Percentiles rank a stretch among this genome's conserved stretches.
Evolutionary conservation across 1,284 basidiomycete genomes (phyloP).

Genomic region (Moesziomyces globuligerus): DNA sequence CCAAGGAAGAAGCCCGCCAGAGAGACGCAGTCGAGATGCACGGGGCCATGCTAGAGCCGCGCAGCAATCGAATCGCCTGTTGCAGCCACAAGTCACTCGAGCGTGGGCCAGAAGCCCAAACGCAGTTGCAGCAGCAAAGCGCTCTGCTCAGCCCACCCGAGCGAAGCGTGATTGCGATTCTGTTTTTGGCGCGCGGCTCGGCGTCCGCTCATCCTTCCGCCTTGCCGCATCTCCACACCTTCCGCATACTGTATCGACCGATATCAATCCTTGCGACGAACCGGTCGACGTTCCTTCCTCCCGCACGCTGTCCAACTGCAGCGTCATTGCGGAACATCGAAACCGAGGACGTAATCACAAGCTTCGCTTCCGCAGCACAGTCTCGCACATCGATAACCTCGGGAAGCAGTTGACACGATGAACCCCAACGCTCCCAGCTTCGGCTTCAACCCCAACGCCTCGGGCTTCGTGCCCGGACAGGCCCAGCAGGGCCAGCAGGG

Average conservation of each 20-base stretch:
- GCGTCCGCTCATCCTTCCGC: too few species aligned
- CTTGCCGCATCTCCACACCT: too few species aligned
- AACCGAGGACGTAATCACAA: too few species aligned
- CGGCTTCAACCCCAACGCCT: slow-evolving; percentile 64
- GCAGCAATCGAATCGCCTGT: not conserved
- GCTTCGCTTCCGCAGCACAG: not conserved
- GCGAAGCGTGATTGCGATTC: too few species aligned
- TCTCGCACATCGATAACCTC: too few species aligned
- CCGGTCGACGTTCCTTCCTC: not conserved
- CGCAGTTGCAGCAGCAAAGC: not conserved
- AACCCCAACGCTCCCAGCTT: slow-evolving; percentile 67
- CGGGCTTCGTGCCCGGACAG: slow-evolving; percentile 62
- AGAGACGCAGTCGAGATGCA: too few species aligned
- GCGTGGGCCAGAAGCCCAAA: not conserved
- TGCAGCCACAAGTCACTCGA: not conserved
- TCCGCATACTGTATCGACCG: not conserved
- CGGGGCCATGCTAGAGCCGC: too few species aligned
- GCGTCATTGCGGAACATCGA: not conserved
- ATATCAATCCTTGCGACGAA: not conserved
- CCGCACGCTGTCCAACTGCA: not conserved
- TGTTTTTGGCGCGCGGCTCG: too few species aligned
- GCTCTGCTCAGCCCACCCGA: not conserved
- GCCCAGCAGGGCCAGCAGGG: slow-evolving; percentile 40
- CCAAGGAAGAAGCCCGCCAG: too few species aligned
- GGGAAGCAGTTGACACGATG: slow-evolving; percentile 32